Evolutionary conservation across 75 land plant genomes (phyloP).

Genomic region (Pseudotsuga menziesii): DNA sequence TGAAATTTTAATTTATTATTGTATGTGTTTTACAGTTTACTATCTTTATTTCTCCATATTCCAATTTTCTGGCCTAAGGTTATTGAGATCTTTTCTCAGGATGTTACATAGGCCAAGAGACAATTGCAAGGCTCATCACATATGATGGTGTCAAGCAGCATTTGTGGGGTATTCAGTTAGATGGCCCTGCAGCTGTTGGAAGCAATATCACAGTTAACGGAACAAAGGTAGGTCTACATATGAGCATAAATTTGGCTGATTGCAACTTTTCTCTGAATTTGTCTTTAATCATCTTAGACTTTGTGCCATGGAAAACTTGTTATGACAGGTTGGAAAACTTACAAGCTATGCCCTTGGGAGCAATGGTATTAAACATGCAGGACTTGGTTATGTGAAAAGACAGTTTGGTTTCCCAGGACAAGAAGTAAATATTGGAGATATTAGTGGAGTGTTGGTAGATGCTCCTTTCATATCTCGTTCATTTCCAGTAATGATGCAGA

Average conservation of each 20-base stretch:
- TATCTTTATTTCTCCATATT: neutral
- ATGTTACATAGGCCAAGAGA: slow-evolving; percentile 89
- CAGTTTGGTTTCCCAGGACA: slow-evolving; percentile 29
- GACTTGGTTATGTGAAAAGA: slow-evolving; percentile 45
- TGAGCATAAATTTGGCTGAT: neutral
- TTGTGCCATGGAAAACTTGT: neutral
- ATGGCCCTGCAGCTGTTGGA: slow-evolving; percentile 56
- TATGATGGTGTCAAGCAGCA: slow-evolving; percentile 85
- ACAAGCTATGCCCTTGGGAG: slow-evolving; percentile 48
- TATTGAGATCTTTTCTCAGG: slow-evolving; percentile 35
- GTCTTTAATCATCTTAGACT: neutral
- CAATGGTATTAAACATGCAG: slow-evolving; percentile 27
- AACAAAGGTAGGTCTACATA: slow-evolving; percentile 43
- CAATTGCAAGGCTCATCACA: slow-evolving; percentile 74
- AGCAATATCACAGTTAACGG: slow-evolving; percentile 48
- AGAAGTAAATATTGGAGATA: slow-evolving; percentile 32
- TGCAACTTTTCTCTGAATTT: neutral
- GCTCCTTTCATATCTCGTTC: slow-evolving; percentile 24
- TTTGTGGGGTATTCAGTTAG: slow-evolving; percentile 61
- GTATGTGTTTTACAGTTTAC: neutral
- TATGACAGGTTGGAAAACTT: slow-evolving; percentile 39
- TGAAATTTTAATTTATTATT: neutral
- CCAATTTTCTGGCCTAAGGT: neutral
- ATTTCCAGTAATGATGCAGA: neutral
- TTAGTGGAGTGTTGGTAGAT: slow-evolving; percentile 30